These are phyloP conservation scores for Fennellomyces sp. DNA, from an alignment of 371 early-diverging fungal genomes.

Conservation along the genomic window DNA sequence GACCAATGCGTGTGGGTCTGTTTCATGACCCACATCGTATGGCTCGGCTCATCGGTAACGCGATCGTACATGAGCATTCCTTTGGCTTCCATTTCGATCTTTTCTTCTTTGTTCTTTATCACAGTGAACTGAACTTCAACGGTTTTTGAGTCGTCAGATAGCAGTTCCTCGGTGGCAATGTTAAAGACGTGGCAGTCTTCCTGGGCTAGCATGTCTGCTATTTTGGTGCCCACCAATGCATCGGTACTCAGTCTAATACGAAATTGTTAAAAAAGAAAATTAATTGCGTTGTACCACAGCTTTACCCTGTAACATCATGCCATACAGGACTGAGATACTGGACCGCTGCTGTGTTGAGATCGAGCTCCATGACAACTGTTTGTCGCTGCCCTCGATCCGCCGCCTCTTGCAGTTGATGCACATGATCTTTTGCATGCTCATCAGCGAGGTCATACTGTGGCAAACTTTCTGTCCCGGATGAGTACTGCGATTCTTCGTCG, in stretches of 20 bases:
- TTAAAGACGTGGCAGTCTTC: constrained; percentile 66
- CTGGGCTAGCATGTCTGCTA: constrained; percentile 44
- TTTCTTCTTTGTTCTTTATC: constrained; percentile 38
- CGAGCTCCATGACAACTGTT: constrained; percentile 66
- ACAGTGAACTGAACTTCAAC: constrained; percentile 78
- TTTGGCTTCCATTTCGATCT: constrained; percentile 83
- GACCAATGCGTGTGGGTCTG: constrained; percentile 34
- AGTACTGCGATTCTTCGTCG: not conserved
- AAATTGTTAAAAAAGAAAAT: not conserved
- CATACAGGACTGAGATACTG: constrained; percentile 67
- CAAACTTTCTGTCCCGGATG: not conserved
- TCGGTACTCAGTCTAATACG: constrained; percentile 50
- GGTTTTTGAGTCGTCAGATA: constrained; percentile 72
- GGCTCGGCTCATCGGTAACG: constrained; percentile 67
- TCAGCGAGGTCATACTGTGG: not conserved
- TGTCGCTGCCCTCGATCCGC: constrained; percentile 60
- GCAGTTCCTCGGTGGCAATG: constrained; percentile 68
- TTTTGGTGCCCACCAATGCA: constrained; percentile 45
- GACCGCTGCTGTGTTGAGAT: constrained; percentile 43
- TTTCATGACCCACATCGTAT: constrained; percentile 86
- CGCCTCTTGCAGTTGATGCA: constrained; percentile 48
- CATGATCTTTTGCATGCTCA: not conserved
- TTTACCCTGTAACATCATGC: constrained; percentile 63
- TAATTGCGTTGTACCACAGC: not conserved
- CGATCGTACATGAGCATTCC: constrained; percentile 88